Evolutionary conservation across 768 basidiomycete species (phyloP), one percentile per base, ranked within the genome.

Genomic region (Naganishia vaughanmartiniae): DNA sequence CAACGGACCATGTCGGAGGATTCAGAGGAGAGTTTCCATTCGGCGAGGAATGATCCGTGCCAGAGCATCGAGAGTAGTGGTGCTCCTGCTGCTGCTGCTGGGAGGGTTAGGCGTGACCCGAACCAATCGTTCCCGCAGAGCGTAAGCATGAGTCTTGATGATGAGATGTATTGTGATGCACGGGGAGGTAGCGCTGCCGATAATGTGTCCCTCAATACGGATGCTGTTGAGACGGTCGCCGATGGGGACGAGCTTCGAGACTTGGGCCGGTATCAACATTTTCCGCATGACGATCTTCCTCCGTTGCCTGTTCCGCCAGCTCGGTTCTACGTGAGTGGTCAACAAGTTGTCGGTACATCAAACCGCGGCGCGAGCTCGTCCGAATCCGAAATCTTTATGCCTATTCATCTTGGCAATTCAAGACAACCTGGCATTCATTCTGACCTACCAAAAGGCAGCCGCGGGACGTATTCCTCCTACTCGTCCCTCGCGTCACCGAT

Each of bases 51-150:
- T 45, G 71, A 69, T 17, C 51, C 48, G 2, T 33, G 33, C 54
- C 26, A 53, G 26, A 60, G 66, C 15, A 26, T 45, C 17, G 60
- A 63, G 31, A 63, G 33, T 6, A 28, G 17, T 24, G n/a, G 34
- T 21, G 36, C 10, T 42, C 10, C 10, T 42, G 42, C 10, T 42
- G 34, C 34, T 36, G 34, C 6, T 12, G 34, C 34, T 12, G 6
- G 34, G 12, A 12, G 34, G 34, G 42, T 36, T 15, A 15, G 36
- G 26, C 30, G 60, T 5, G 26, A 46, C 11, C 24, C 60, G n/a
- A 67, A 72, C 33, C 57, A 69, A 30, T 65, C 57, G 24, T 72
- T 72, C 54, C 71, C 71, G 21, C 55, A 57, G 24, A 54, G 51
- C 24, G 67, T 72, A 24, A 68, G 66, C n/a, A 71, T 54, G 70